These are phyloP conservation scores for Sugiyamaella grinbergsii DNA, from an alignment of 1,139 yeast genomes.

Conservation along the genomic window DNA sequence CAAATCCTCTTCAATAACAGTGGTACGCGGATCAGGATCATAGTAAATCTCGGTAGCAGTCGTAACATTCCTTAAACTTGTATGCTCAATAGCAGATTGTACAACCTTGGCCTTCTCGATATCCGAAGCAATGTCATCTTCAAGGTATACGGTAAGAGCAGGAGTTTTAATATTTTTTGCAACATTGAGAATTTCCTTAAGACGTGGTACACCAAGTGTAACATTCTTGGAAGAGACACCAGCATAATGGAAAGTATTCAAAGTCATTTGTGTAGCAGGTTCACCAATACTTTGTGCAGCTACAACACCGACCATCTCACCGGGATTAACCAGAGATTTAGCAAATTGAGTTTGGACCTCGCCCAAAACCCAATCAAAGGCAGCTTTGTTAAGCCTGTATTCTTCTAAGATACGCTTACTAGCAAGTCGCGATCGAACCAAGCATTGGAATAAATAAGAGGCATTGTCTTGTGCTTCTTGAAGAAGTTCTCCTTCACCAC, in stretches of 20 bases:
- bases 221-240: conserved; percentile 99
- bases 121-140: conserved; percentile 77
- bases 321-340: conserved; percentile 92
- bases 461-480: conserved; percentile 93
- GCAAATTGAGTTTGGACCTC: conserved; percentile 93
- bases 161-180: conserved; percentile 99
- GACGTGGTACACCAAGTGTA: conserved; percentile 98
- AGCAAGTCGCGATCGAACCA: conserved; percentile 89
- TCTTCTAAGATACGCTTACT: conserved; percentile 90
- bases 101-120: conserved; percentile 93
- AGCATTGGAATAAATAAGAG: conserved; percentile 83
- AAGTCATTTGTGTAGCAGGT: conserved; percentile 99
- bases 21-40: conserved; percentile 96
- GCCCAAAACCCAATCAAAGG: conserved; percentile 95
- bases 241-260: conserved; percentile 99
- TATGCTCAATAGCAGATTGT: conserved; percentile 96
- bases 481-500: conserved; percentile 76
- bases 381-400: conserved; percentile 76
- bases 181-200: conserved; percentile 97
- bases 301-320: conserved; percentile 99
- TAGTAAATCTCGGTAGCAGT: conserved; percentile 96
- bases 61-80: conserved; percentile 91
- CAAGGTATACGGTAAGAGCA: conserved; percentile 86
- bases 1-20: conserved; percentile 93
- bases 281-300: conserved; percentile 99